Base-by-base conservation (phyloP, 805 yeast genomes). In the Sugiyamaella lignohabitans region DNA sequence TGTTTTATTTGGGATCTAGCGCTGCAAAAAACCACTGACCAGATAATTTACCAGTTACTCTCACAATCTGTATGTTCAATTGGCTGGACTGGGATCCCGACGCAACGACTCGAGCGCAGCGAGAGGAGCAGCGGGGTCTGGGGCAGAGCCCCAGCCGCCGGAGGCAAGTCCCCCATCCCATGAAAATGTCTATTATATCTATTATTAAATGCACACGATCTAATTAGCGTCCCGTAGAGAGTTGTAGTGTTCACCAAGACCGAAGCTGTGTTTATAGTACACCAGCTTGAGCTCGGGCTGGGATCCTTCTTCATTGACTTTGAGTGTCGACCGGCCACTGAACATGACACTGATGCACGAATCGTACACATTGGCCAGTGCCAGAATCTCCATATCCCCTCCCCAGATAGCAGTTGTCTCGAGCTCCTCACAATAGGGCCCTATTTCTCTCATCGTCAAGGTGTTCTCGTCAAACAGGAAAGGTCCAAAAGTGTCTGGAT, bases 171-270 rank as follows among this genome's bases (percentile, higher is more conserved):
- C n/a, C n/a, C n/a, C n/a, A n/a, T n/a, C n/a, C n/a, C n/a, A n/a
- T n/a, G n/a, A n/a, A n/a, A n/a, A n/a, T n/a, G n/a, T n/a, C n/a
- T n/a, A n/a, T n/a, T n/a, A n/a, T n/a, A n/a, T n/a, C n/a, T n/a
- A n/a, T n/a, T n/a, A n/a, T n/a, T n/a, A n/a, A n/a, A n/a, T n/a
- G n/a, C n/a, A n/a, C n/a, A n/a, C n/a, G n/a, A n/a, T n/a, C n/a
- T n/a, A n/a, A n/a, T n/a, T n/a, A n/a, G n/a, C 53, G 39, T 59
- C 63, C 18, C 67, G 49, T 32, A 83, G 60, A 1, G 96, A 87
- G 62, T 91, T 91, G 65, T 91, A 91, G 67, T 91, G 98, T 66
- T 89, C 98, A 22, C 98, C 98, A 20, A 91, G 73, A 0, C 96
- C 93, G 62, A 79, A 91, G 14, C 79, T 76, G 60, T 88, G 93